phyloP scores from a whole-genome alignment of 2,329 filamentous ascomycete genomes.

The Alternaria triticimaculans region DNA sequence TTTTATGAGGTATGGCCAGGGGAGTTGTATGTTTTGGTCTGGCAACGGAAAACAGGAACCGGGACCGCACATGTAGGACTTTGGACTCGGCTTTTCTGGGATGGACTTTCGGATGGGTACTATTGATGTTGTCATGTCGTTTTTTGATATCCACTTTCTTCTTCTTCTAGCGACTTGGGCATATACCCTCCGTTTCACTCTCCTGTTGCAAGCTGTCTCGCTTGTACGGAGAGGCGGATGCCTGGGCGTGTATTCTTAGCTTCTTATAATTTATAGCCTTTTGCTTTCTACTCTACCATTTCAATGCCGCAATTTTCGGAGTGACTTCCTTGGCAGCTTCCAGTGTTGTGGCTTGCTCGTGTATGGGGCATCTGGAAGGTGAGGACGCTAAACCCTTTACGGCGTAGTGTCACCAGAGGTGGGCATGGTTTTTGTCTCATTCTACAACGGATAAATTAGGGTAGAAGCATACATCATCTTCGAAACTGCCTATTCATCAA shows the following conservation, averaged over 20 bases:
- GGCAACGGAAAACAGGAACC: background rate
- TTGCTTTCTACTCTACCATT: background rate
- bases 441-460: background rate
- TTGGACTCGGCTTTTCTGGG: background rate
- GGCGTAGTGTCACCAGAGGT: background rate
- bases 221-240: constrained; percentile 10
- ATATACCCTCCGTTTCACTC: constrained; percentile 18
- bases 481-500: background rate
- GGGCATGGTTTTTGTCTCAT: background rate
- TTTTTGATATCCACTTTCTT: background rate
- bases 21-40: background rate
- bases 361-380: too few relatives aligned
- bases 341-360: background rate
- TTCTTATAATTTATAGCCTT: constrained; percentile 14
- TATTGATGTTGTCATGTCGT: background rate
- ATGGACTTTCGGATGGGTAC: background rate
- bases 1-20: background rate
- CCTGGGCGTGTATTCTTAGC: background rate
- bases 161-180: constrained; percentile 1
- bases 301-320: accelerated
- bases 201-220: constrained; percentile 6
- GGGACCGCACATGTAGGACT: background rate
- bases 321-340: background rate
- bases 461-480: background rate
- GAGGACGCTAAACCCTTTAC: background rate